phyloP scores from a whole-genome alignment of 2,329 filamentous ascomycete genomes.

The Colletotrichum lupini region DNA sequence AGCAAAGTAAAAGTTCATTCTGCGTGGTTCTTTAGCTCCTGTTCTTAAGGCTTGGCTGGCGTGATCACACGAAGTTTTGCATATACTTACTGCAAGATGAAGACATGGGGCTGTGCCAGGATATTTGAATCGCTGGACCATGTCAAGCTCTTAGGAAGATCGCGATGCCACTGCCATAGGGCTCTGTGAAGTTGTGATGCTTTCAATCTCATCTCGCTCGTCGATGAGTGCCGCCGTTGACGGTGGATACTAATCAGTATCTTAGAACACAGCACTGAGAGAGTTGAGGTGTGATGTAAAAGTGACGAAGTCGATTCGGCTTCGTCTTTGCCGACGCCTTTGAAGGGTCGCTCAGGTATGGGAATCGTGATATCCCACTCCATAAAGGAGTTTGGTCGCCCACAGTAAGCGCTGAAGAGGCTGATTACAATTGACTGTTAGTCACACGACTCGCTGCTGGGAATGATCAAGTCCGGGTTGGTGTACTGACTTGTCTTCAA shows the following conservation, averaged over 20 bases:
- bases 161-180: constrained; percentile 11
- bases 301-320: neutral
- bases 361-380: constrained; percentile 8
- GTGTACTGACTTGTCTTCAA: constrained; percentile 14
- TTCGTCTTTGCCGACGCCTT: neutral
- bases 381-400: constrained; percentile 14
- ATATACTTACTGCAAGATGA: constrained; percentile 8
- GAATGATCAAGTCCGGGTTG: fast-evolving
- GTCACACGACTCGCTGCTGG: neutral
- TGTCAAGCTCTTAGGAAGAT: neutral
- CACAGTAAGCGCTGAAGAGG: constrained; percentile 10
- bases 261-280: constrained; percentile 6
- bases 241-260: neutral
- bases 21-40: neutral
- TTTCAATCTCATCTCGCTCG: neutral
- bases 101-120: neutral
- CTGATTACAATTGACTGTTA: neutral
- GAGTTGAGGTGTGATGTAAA: neutral
- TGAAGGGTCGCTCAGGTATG: neutral
- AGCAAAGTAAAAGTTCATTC: constrained; percentile 22
- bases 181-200: neutral
- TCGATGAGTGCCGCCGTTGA: neutral
- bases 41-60: no score
- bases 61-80: no score
- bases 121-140: neutral